Evolutionary conservation across 495 filamentous ascomycete genomes (phyloP).

Genomic region (Lichina pygmaea): DNA sequence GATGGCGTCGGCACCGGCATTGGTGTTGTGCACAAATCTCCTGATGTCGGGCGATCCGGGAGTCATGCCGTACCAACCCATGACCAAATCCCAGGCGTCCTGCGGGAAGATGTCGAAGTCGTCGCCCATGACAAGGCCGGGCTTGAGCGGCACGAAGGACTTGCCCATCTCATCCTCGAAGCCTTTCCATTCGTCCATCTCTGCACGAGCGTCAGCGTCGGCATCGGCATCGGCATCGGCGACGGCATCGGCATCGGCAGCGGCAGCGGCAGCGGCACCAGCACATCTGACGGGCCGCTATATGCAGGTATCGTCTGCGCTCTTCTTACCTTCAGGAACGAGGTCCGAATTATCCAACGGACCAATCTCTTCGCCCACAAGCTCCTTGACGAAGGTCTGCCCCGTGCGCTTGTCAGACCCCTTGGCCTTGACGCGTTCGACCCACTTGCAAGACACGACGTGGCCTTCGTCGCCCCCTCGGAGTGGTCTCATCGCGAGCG

Average conservation of each 20-base stretch:
- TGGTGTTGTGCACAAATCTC: slow-evolving; percentile 53
- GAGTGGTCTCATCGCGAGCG: slow-evolving; percentile 21
- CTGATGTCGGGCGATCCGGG: slow-evolving; percentile 43
- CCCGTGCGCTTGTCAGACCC: slow-evolving; percentile 24
- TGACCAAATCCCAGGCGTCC: slow-evolving; percentile 55
- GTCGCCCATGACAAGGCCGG: slow-evolving; percentile 31
- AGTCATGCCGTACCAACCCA: slow-evolving; percentile 57
- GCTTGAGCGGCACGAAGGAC: slow-evolving; percentile 49
- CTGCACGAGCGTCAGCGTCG: slow-evolving; percentile 1
- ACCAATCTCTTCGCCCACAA: slow-evolving; percentile 36
- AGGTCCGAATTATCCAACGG: slow-evolving; percentile 61
- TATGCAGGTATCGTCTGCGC: slow-evolving; percentile 10
- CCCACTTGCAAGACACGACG: slow-evolving; percentile 55
- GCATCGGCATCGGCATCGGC: slow-evolving; percentile 11
- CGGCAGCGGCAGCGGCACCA: too few relatives aligned
- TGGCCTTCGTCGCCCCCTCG: slow-evolving; percentile 49
- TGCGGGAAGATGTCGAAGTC: slow-evolving; percentile 56
- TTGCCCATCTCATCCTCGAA: slow-evolving; percentile 27
- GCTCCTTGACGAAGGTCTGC: slow-evolving; percentile 28
- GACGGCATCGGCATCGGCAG: neutral
- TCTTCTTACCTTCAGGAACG: slow-evolving; percentile 7
- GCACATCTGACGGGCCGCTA: too few relatives aligned
- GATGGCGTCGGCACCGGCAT: slow-evolving; percentile 18
- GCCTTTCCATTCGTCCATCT: slow-evolving; percentile 7
- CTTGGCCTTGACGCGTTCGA: slow-evolving; percentile 43